Evolutionary conservation across 2,329 filamentous ascomycete species (phyloP).

Genomic region (Fusarium drepaniforme): DNA sequence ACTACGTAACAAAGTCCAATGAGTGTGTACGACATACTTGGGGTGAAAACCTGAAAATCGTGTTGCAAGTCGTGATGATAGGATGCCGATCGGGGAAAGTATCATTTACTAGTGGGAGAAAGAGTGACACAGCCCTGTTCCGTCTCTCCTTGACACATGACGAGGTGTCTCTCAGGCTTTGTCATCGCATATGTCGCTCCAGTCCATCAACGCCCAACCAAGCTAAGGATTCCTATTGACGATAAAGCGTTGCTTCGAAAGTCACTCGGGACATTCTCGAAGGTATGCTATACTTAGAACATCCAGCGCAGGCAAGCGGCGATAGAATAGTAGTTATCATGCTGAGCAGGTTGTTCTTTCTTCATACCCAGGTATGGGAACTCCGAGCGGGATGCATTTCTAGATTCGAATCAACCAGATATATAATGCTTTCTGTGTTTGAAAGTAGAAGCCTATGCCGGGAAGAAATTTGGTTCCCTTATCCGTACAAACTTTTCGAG

Average conservation of each 20-base stretch:
- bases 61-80: neutral
- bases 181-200: neutral
- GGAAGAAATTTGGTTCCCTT: neutral
- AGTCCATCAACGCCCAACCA: neutral
- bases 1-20: neutral
- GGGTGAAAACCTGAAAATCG: neutral
- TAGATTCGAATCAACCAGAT: neutral
- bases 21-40: neutral
- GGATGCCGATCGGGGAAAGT: neutral
- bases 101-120: neutral
- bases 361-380: neutral
- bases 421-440: neutral
- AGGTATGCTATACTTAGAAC: neutral
- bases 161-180: neutral
- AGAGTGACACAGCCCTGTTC: neutral
- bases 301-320: neutral
- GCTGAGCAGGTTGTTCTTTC: neutral
- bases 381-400: neutral
- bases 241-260: neutral
- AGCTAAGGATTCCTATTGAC: neutral
- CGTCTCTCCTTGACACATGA: neutral
- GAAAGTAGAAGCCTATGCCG: neutral
- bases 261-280: neutral
- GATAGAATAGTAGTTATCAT: neutral
- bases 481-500: neutral